These are phyloP conservation scores for Zalaria obscura DNA, from an alignment of 2,329 filamentous ascomycete species.

Conservation along the genomic window DNA sequence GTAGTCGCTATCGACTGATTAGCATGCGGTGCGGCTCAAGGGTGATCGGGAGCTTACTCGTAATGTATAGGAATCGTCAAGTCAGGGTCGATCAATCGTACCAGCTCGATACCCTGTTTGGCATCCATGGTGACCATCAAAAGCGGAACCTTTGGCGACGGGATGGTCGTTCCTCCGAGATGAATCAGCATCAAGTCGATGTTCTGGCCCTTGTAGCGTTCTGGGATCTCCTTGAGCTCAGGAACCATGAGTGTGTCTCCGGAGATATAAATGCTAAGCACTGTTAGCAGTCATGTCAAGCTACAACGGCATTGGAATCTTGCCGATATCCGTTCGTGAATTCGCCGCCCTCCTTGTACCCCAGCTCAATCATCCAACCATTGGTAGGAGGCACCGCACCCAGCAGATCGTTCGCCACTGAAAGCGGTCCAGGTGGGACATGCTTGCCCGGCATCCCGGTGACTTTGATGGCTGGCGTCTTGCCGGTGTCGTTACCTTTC, in stretches of 20 bases:
- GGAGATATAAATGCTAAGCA: constrained; percentile 44
- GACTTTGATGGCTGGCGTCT: constrained; percentile 35
- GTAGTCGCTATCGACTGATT: constrained; percentile 34
- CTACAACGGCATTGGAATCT: background rate
- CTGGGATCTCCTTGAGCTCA: constrained; percentile 46
- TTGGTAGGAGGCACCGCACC: constrained; percentile 47
- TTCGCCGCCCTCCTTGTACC: constrained; percentile 22
- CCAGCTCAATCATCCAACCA: constrained; percentile 52
- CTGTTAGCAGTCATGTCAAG: background rate
- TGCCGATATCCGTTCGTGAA: constrained; percentile 36
- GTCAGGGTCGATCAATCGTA: constrained; percentile 45
- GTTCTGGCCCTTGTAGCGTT: constrained; percentile 36
- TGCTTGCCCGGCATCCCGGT: constrained; percentile 54
- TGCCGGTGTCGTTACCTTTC: constrained; percentile 6
- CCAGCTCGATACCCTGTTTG: constrained; percentile 44
- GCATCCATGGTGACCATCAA: constrained; percentile 59
- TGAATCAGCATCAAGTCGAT: constrained; percentile 56
- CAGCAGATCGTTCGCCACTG: constrained; percentile 33
- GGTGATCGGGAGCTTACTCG: constrained; percentile 26
- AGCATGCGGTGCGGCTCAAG: background rate
- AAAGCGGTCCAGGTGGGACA: constrained; percentile 32
- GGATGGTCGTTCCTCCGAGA: constrained; percentile 51
- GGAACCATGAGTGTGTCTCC: constrained; percentile 51
- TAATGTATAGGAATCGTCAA: constrained; percentile 51
- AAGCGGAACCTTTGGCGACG: constrained; percentile 41